Base-by-base conservation (phyloP, 352 stramenopile genomes). In the Globisporangium spiculum region DNA sequence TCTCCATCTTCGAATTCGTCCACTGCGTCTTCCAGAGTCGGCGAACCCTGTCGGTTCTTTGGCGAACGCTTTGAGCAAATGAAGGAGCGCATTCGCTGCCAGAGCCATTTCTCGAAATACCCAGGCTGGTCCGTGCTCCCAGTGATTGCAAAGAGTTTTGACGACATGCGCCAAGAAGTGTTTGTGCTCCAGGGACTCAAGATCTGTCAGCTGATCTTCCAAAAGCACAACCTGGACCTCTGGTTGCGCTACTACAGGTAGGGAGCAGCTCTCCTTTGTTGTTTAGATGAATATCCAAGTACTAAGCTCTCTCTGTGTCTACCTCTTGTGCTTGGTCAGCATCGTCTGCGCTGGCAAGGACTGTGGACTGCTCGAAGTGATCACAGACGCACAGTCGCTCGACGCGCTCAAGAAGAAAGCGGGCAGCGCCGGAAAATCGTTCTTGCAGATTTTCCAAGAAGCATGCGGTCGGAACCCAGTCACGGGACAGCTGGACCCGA, bases 61-160 rank as follows among this genome's bases (percentile, higher is more conserved):
- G 80, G 80, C 24, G 94, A 99, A 73, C 87, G 90, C 20, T 98
- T 97, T 86, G 86, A 82, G 20, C 88, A 93, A 27, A 98, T 97
- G 65, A 90, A 92, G 68, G 81, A 84, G 20, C 85, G 94, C 18
- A 84, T 98, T 38, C 81, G 82, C 27, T 74, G 81, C 30, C 76
- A 84, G 53, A 98, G 91, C 67, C 66, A 66, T 1, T 90, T 86
- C 63, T 73, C 84, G 44, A 75, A 78, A 3, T 83, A 80, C 50
- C 75, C 87, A 10, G 91, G 88, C 20, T 98, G 90, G 89, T 85
- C 97, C 56, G 72, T 98, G 26, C 72, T 89, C 60, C 85, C 87
- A 18, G 89, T 98, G 36, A 99, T 99, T 75, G 93, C 98, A 3
- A 99, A 99, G 77, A 98, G 92, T 24, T 98, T 98, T 67, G 97